A percentile compares a stretch with the other conserved stretches of the same genome.
Evolutionary conservation across 352 stramenopile species (phyloP).

Genomic region (Globisporangium carolinianum): DNA sequence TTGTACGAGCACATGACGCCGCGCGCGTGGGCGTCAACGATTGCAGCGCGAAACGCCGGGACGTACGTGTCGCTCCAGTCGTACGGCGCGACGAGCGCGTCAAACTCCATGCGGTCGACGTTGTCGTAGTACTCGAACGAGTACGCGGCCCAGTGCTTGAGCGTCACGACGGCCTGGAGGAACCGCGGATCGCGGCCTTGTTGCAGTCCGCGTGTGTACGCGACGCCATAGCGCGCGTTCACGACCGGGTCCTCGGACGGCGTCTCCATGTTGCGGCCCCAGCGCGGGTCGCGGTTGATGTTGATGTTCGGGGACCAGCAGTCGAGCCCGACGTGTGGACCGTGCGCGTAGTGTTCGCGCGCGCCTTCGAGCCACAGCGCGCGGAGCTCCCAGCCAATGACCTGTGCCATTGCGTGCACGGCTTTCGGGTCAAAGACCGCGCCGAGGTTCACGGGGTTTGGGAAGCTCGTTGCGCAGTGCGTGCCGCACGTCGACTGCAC

Average conservation of each 20-base stretch:
- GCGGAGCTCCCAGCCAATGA: conserved; percentile 81
- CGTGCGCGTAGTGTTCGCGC: conserved; percentile 51
- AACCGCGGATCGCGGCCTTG: conserved; percentile 58
- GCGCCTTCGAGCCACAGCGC: conserved; percentile 75
- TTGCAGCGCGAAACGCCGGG: conserved; percentile 72
- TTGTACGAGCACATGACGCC: conserved; percentile 97
- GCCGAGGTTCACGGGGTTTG: conserved; percentile 85
- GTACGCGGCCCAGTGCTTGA: conserved; percentile 94
- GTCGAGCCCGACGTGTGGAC: conserved; percentile 79
- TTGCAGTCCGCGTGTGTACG: conserved; percentile 88
- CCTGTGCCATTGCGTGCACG: conserved; percentile 77
- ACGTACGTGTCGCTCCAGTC: conserved; percentile 94
- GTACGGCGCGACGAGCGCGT: conserved; percentile 83
- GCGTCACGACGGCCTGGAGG: conserved; percentile 82
- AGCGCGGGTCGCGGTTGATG: conserved; percentile 91
- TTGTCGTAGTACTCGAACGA: conserved; percentile 74
- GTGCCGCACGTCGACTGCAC: conserved; percentile 78
- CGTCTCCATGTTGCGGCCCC: conserved; percentile 91
- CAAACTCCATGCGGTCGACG: conserved; percentile 80
- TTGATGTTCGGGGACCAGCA: conserved; percentile 96
- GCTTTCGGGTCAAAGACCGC: conserved; percentile 82
- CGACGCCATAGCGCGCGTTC: conserved; percentile 86
- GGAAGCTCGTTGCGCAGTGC: conserved; percentile 86
- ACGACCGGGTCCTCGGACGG: conserved; percentile 91
- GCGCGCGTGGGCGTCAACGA: conserved; percentile 72